Base-by-base conservation (phyloP, 2,329 filamentous ascomycete genomes). In the Hyphodiscus sp. region DNA sequence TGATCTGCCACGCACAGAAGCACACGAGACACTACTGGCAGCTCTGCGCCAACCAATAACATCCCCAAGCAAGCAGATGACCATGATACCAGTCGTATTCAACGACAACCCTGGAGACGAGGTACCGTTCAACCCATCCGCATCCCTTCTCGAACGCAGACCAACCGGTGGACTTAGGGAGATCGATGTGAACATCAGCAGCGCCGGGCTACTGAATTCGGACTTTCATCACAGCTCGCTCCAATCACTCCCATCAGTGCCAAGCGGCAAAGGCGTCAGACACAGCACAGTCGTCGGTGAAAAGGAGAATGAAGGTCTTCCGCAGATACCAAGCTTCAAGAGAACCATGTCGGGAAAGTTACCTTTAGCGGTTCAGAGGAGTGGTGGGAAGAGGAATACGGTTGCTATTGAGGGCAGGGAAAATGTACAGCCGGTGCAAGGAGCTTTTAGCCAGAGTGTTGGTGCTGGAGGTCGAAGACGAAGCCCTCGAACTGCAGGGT, bases 1-100 rank as follows among this genome's bases (percentile, higher is more conserved):
- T 1, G 75, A 79, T 1, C 76, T 99, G 1, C 94, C 94, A 2
- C 83, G 85, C 23, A 97, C 94, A 0, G 80, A 83, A 63, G 64
- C 72, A 1, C 81, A 85, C 63, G 79, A 84, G 13, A 72, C 69
- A 13, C 71, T 86, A 26, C 71, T 84, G 13, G 75, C 79, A 19
- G 71, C 73, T 47, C 63, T 80, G 42, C 60, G 73, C 63, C 70
- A 68, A 29, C 67, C 64, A 23, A 61, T 66, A 55, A 61, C 46
- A 38, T 55, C 55, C 30, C 63, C 64, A 47, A 64, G 61, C 26
- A 74, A 61, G 23, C 63, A 54, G 26, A 60, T 63, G 51, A 52
- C 70, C 64, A 62, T 56, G 50, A 45, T 62, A 15, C 63, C 64
- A 20, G 60, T 69, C 70, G 51, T 67, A 15, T 68, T 67, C 54